A percentile compares a stretch with the other conserved stretches of the same genome.
Evolutionary conservation across 257 asterid species (phyloP).

Genomic region (Knoxia roxburghii): DNA sequence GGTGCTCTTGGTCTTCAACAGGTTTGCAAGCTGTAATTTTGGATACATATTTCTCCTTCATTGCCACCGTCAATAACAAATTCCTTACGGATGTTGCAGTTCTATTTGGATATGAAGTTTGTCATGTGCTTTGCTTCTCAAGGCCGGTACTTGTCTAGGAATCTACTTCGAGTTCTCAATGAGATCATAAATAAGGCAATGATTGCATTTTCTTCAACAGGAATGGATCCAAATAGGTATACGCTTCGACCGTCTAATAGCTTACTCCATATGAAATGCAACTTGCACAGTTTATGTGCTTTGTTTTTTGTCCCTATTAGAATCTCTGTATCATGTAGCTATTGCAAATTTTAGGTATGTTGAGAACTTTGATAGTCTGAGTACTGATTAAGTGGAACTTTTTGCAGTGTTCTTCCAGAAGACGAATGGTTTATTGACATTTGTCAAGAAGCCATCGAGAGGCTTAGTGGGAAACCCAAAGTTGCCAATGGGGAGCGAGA

Average conservation of each 20-base stretch:
- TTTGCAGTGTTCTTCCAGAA: slow-evolving; percentile 77
- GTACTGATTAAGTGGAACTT: slow-evolving; percentile 5
- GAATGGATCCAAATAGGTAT: slow-evolving; percentile 92
- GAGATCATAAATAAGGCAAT: slow-evolving; percentile 80
- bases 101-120: slow-evolving; percentile 94
- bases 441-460: slow-evolving; percentile 86
- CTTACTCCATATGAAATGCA: background rate
- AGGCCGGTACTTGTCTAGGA: slow-evolving; percentile 95
- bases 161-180: slow-evolving; percentile 77
- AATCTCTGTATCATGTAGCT: background rate
- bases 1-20: slow-evolving; percentile 91
- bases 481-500: slow-evolving; percentile 78
- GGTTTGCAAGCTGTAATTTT: slow-evolving; percentile 39
- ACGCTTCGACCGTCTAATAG: background rate
- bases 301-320: no score
- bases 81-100: slow-evolving; percentile 48
- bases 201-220: slow-evolving; percentile 74
- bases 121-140: slow-evolving; percentile 90
- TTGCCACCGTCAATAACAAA: background rate
- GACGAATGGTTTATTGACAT: slow-evolving; percentile 88
- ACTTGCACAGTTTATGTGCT: background rate
- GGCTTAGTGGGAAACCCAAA: slow-evolving; percentile 85
- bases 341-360: background rate
- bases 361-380: slow-evolving; percentile 2
- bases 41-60: background rate